Conservation (phyloP, 306 rosid genomes). For the Cyclanthera cordifolia region DNA sequence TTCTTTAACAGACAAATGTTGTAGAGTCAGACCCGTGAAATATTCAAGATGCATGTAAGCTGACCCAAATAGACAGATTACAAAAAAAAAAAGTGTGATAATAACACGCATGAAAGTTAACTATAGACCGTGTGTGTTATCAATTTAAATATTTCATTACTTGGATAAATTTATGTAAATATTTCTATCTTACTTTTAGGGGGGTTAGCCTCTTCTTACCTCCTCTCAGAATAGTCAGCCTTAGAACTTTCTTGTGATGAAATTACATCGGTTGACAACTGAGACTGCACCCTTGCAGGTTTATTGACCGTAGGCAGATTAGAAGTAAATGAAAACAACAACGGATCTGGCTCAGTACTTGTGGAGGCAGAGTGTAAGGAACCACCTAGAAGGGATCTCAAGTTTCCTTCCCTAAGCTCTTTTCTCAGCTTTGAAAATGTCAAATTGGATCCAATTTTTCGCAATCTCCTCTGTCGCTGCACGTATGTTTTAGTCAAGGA, state of each 20-base stretch:
- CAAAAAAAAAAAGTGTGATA: too few species aligned
- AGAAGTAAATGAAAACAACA: slow-evolving; percentile 71
- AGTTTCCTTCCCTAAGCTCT: slow-evolving; percentile 71
- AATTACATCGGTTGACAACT: slow-evolving; percentile 31
- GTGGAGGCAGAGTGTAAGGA: slow-evolving; percentile 42
- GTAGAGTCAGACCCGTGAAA: too few species aligned
- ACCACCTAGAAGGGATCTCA: slow-evolving; percentile 70
- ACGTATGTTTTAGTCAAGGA: slow-evolving; percentile 63
- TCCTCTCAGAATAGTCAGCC: too few species aligned
- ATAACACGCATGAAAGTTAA: not conserved
- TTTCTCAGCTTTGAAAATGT: slow-evolving; percentile 57
- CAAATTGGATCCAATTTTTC: slow-evolving; percentile 46
- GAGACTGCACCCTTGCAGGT: slow-evolving; percentile 24
- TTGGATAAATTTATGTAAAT: too few species aligned
- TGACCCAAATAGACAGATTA: too few species aligned
- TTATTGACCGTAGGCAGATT: slow-evolving; percentile 38
- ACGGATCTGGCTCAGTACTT: slow-evolving; percentile 64
- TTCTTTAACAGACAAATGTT: too few species aligned
- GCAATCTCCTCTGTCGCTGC: slow-evolving; percentile 71
- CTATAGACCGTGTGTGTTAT: not conserved
- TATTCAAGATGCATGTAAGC: too few species aligned
- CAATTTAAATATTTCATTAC: too few species aligned
- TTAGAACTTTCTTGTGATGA: slow-evolving; percentile 33
- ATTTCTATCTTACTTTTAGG: too few species aligned
- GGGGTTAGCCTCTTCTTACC: too few species aligned